Base-by-base conservation (phyloP, 176 grass and related monocot species). In the Chrysopogon serrulatus region DNA sequence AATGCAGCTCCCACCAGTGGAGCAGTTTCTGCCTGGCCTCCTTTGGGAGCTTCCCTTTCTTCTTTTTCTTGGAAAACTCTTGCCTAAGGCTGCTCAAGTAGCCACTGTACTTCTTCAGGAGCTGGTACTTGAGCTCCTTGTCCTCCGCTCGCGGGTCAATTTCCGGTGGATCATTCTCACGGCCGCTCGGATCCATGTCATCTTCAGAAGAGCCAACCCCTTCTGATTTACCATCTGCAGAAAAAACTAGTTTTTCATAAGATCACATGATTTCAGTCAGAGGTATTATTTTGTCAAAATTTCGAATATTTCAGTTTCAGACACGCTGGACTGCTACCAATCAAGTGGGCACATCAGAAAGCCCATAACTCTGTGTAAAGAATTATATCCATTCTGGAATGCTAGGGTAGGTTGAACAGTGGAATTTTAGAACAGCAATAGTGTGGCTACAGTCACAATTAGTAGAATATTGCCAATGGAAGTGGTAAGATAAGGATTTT, bases 21-120 rank as follows among this genome's bases (percentile, higher is more conserved):
- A 95, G 87, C 12, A 95, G 93, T 39, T 95, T 95, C 87, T 84
- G 90, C 39, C 93, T 91, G 53, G 93, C 93, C 73, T 95, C 93
- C 85, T 95, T 95, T 5, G 93, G 93, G 44, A 95, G 82, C 74
- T 95, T 95, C 31, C 93, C 93, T 86, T 95, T 95, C 93, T 95
- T 95, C 79, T 92, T 95, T 39, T 92, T 95, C 90, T 95, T 95
- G 11, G 93, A 95, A 5, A 95, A 91, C 74, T 92, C 90, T 73
- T 95, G 93, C 85, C 90, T 85, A 10, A 95, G 88, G 83, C 93
- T 95, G 85, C 93, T 92, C 71, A 95, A 69, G 79, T 92, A 90
- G 10, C 93, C 93, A 78, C 93, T 95, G 65, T 95, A 95, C 65
- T 87, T 95, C 79, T 90, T 92, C 43, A 94, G 83, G 21, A 94